These are phyloP conservation scores for Rosa hybrid DNA, from an alignment of 331 rosid species.

Conservation along the genomic window DNA sequence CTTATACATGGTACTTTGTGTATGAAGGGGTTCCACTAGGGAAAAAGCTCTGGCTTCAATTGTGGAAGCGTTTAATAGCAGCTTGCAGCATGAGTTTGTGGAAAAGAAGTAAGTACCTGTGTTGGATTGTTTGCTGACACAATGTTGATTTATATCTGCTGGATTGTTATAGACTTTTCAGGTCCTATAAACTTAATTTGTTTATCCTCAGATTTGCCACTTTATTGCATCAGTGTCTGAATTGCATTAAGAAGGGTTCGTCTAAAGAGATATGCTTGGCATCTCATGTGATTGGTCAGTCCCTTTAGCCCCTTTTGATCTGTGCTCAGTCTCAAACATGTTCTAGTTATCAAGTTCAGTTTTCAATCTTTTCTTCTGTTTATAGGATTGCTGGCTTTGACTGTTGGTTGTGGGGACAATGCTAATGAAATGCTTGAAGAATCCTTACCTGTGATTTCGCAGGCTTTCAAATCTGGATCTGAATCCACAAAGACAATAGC, in stretches of 20 bases:
- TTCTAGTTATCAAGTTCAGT: not conserved
- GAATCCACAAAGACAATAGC: constrained; percentile 52
- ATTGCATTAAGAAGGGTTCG: constrained; percentile 74
- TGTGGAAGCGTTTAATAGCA: constrained; percentile 63
- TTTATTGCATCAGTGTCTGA: constrained; percentile 77
- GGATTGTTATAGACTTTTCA: not conserved
- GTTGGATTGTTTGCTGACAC: not conserved
- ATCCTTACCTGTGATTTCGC: constrained; percentile 50
- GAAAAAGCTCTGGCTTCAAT: constrained; percentile 71
- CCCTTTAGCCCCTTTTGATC: not conserved
- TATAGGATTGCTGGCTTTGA: constrained; percentile 78
- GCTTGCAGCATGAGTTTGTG: constrained; percentile 72
- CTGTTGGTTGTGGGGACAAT: constrained; percentile 75
- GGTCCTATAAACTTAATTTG: constrained; percentile 13
- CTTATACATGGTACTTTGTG: constrained; percentile 7
- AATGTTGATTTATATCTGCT: not conserved
- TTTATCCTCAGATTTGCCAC: constrained; percentile 72
- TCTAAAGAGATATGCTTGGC: constrained; percentile 80
- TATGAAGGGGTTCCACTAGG: constrained; percentile 76
- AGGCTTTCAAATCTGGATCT: constrained; percentile 60
- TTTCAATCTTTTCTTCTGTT: constrained; percentile 24
- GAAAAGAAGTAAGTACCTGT: constrained; percentile 72
- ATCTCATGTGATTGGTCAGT: constrained; percentile 76
- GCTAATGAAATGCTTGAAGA: constrained; percentile 79
- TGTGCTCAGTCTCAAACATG: not conserved